Evolutionary conservation across 129 eudicot species (phyloP).

Genomic region (carrot (Daucus carota)): DNA sequence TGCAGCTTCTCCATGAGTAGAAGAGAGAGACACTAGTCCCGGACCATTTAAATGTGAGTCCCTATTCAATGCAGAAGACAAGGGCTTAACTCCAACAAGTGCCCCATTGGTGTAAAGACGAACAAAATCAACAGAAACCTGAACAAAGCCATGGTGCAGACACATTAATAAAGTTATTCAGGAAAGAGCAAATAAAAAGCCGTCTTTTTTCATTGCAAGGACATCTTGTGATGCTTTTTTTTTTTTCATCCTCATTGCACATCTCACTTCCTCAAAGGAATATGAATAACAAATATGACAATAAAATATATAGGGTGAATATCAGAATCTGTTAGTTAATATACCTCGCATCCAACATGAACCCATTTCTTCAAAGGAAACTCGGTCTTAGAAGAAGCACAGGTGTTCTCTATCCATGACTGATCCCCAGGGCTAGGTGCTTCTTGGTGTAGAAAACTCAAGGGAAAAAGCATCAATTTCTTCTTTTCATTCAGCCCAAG

Average conservation of each 20-base stretch:
- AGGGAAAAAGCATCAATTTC: slow-evolving; percentile 48
- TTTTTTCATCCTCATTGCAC: neutral
- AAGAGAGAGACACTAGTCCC: slow-evolving; percentile 34
- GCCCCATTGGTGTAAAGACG: slow-evolving; percentile 55
- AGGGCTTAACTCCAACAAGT: slow-evolving; percentile 47
- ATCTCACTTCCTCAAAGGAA: neutral
- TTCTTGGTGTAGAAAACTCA: slow-evolving; percentile 32
- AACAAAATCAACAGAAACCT: slow-evolving; percentile 47
- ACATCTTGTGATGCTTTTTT: neutral
- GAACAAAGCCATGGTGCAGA: slow-evolving; percentile 19
- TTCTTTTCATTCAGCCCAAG: slow-evolving; percentile 42
- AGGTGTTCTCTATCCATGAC: slow-evolving; percentile 20
- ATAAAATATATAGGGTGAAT: neutral
- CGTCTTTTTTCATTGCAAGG: neutral
- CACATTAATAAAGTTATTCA: slow-evolving; percentile 3
- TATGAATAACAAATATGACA: neutral
- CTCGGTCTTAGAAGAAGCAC: slow-evolving; percentile 36
- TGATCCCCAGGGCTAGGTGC: slow-evolving; percentile 23
- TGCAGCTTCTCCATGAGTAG: slow-evolving; percentile 30
- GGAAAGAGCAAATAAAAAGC: neutral
- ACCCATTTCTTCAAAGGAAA: slow-evolving; percentile 61
- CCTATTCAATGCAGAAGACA: slow-evolving; percentile 19
- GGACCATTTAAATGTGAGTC: slow-evolving; percentile 21
- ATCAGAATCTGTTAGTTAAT: neutral
- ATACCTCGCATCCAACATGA: slow-evolving; percentile 88